A percentile compares a stretch with the other conserved stretches of the same genome.
Conservation (phyloP, 1,139 yeast species). For the Yamadazyma taylorii region DNA sequence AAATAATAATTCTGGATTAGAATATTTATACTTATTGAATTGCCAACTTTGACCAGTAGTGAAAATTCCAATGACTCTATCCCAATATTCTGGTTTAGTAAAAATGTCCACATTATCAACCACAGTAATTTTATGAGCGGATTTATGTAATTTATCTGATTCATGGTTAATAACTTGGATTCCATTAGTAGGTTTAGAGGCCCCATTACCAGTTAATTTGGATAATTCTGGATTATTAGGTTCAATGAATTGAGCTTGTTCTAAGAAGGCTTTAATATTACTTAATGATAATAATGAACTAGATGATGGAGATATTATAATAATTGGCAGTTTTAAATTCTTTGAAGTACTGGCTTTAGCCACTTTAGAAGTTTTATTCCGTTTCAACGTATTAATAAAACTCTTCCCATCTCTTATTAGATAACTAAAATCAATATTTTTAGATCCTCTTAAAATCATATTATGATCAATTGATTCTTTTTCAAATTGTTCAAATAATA, state of each 20-base stretch:
- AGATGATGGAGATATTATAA: conserved; percentile 90
- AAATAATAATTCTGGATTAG: conserved; percentile 76
- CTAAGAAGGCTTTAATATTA: conserved; percentile 80
- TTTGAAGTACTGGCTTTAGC: conserved; percentile 15
- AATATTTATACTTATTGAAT: conserved; percentile 81
- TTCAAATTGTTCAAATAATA: conserved; percentile 57
- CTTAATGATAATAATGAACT: conserved; percentile 81
- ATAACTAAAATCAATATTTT: conserved; percentile 69
- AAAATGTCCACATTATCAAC: conserved; percentile 88
- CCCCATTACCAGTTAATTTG: too few species aligned
- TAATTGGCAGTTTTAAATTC: conserved; percentile 76
- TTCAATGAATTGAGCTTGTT: conserved; percentile 69
- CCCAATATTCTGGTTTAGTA: conserved; percentile 96
- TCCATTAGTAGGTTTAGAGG: conserved; percentile 36
- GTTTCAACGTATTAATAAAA: conserved; percentile 57
- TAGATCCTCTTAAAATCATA: conserved; percentile 75
- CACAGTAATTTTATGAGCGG: conserved; percentile 65
- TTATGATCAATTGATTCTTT: conserved; percentile 75
- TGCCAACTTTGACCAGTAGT: conserved; percentile 99
- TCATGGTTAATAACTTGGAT: conserved; percentile 56
- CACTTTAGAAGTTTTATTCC: conserved; percentile 27
- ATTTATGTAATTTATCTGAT: conserved; percentile 53
- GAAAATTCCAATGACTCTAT: conserved; percentile 89
- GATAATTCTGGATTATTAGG: conserved; percentile 42
- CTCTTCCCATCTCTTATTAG: conserved; percentile 71